Evolutionary conservation across 495 filamentous ascomycete genomes (phyloP).

Genomic region (Trichoderma asperelloides): DNA sequence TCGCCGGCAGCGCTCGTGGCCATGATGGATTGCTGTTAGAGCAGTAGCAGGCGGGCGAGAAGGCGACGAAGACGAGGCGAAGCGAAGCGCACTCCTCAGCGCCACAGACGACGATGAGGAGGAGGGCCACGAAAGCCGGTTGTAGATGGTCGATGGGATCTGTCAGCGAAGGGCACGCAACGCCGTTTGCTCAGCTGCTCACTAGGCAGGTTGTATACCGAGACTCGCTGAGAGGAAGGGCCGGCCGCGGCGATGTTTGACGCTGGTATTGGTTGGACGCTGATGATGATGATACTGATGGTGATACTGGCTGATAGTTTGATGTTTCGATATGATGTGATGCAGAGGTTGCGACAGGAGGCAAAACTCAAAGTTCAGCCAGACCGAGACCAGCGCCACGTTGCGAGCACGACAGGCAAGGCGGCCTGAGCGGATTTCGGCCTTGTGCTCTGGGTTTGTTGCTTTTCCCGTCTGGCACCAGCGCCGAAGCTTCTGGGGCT

Average conservation of each 20-base stretch:
- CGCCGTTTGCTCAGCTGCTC: not conserved
- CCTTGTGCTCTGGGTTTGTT: not conserved
- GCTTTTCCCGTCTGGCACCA: not conserved
- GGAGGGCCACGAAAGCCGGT: not conserved
- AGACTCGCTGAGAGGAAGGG: not conserved
- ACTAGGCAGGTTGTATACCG: not conserved
- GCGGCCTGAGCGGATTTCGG: not conserved
- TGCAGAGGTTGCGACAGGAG: not conserved
- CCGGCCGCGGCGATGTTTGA: not conserved
- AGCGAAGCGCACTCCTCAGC: not conserved
- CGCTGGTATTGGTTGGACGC: too few species aligned
- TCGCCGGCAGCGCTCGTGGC: conserved; percentile 12
- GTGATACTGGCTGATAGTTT: too few species aligned
- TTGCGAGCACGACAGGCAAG: not conserved
- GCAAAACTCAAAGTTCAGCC: too few species aligned
- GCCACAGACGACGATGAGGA: not conserved
- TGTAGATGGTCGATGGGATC: not conserved
- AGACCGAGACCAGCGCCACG: not conserved
- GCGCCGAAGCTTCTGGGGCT: not conserved
- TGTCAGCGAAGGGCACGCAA: not conserved
- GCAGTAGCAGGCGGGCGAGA: not conserved
- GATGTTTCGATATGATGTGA: not conserved
- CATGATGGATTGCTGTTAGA: conserved; percentile 11
- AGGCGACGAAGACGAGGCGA: not conserved
- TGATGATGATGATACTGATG: too few species aligned